A percentile compares a stretch with the other conserved stretches of the same genome.
Conservation (phyloP, 257 asterid species). For the Gentiana dahurica region DNA sequence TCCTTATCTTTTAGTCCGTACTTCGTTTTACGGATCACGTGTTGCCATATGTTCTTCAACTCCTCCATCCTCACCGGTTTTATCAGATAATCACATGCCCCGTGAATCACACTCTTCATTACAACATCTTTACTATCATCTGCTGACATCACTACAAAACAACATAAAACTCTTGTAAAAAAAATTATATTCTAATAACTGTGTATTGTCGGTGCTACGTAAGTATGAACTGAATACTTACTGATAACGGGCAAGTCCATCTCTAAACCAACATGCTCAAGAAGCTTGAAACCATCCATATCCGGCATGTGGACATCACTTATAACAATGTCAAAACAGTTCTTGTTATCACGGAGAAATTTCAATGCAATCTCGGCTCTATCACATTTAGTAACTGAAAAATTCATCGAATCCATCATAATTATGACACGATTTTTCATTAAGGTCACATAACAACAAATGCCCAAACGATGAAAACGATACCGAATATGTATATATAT, state of each 20-base stretch:
- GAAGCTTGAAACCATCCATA: conserved; percentile 94
- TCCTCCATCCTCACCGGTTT: conserved; percentile 95
- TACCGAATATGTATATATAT: no score
- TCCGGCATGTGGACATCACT: conserved; percentile 99
- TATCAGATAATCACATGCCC: conserved; percentile 91
- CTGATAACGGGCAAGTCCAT: conserved; percentile 98
- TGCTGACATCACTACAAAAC: conserved; percentile 82
- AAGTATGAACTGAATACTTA: conserved; percentile 24
- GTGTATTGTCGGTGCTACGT: no score
- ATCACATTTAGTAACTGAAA: conserved; percentile 66
- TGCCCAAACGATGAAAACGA: no score
- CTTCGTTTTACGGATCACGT: conserved; percentile 77
- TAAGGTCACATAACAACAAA: no score
- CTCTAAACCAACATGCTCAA: conserved; percentile 75
- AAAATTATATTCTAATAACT: no score
- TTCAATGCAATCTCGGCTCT: conserved; percentile 78
- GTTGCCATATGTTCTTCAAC: conserved; percentile 96
- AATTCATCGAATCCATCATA: not conserved
- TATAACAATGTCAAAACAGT: conserved; percentile 70
- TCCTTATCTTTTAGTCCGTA: conserved; percentile 65
- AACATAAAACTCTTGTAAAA: conserved; percentile 1
- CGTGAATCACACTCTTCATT: conserved; percentile 93
- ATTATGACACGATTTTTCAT: no score
- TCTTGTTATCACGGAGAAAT: conserved; percentile 53
- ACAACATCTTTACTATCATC: conserved; percentile 85